A percentile compares a stretch with the other conserved stretches of the same genome.
Evolutionary conservation across 164 flowering plant species (phyloP).

Genomic region (Annona cherimola): DNA sequence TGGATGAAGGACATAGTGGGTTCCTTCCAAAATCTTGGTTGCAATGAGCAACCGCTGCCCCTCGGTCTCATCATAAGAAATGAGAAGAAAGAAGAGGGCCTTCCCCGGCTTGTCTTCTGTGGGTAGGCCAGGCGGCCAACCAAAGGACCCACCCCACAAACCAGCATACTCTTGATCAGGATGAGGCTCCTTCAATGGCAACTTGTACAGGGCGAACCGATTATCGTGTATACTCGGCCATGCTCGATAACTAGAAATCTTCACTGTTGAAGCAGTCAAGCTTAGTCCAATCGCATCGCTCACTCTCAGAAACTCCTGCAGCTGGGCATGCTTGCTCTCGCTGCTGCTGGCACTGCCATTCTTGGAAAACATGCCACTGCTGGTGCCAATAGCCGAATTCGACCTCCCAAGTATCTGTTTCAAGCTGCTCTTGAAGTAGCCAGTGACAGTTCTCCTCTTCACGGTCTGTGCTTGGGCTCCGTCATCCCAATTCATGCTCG

Average conservation of each 20-base stretch:
- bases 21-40: constrained; percentile 94
- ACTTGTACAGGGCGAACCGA: constrained; percentile 80
- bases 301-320: constrained; percentile 58
- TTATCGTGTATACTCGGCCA: constrained; percentile 94
- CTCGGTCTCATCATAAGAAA: constrained; percentile 74
- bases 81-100: constrained; percentile 79
- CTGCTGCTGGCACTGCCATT: constrained; percentile 38
- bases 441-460: constrained; percentile 45
- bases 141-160: constrained; percentile 90
- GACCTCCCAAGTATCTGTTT: constrained; percentile 61
- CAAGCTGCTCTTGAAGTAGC: constrained; percentile 46
- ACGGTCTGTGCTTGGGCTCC: constrained; percentile 19
- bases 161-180: constrained; percentile 68
- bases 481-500: constrained; percentile 28
- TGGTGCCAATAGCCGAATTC: constrained; percentile 22
- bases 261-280: constrained; percentile 49
- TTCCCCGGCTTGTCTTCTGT: constrained; percentile 83
- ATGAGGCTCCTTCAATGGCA: constrained; percentile 48
- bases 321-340: constrained; percentile 57
- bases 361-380: constrained; percentile 17
- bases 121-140: constrained; percentile 88
- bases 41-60: constrained; percentile 60
- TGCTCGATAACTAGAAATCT: constrained; percentile 66
- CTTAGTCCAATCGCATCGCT: constrained; percentile 62
- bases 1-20: constrained; percentile 90